Conservation (phyloP, 148 eudicot genomes). For the Silene conica region DNA sequence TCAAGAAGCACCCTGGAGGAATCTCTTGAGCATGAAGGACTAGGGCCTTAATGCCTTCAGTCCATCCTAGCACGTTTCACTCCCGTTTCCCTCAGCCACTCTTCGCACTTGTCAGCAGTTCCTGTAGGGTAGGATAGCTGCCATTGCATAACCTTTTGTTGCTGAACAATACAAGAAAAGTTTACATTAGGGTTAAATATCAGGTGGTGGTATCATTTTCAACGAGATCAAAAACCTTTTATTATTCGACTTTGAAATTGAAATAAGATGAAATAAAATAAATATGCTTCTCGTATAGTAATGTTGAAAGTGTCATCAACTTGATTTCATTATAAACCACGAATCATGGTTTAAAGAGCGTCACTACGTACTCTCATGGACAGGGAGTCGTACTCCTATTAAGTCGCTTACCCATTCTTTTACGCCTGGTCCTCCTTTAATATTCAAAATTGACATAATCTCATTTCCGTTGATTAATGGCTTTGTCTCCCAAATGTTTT, state of each 20-base stretch:
- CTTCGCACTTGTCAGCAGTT: slow-evolving; percentile 64
- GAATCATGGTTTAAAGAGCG: too few species aligned
- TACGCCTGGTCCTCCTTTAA: slow-evolving; percentile 80
- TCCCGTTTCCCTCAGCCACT: slow-evolving; percentile 66
- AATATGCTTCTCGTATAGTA: background rate
- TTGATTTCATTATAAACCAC: background rate
- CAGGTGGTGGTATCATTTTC: background rate
- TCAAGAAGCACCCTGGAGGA: background rate
- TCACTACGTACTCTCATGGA: too few species aligned
- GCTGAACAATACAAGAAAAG: slow-evolving; percentile 34
- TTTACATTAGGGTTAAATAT: background rate
- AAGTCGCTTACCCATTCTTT: slow-evolving; percentile 65
- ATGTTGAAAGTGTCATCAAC: background rate
- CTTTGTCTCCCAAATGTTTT: slow-evolving; percentile 70
- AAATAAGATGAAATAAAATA: too few species aligned
- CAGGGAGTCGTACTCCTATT: too few species aligned
- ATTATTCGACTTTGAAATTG: background rate
- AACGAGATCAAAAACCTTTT: background rate
- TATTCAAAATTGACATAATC: slow-evolving; percentile 64
- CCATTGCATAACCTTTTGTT: slow-evolving; percentile 77
- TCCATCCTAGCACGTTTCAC: slow-evolving; percentile 66
- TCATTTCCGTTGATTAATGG: slow-evolving; percentile 76
- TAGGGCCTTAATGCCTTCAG: background rate
- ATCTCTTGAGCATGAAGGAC: too few species aligned
- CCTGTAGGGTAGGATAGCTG: slow-evolving; percentile 77